phyloP scores from a whole-genome alignment of 2,329 filamentous ascomycete species.

The Aspergillus floridensis region DNA sequence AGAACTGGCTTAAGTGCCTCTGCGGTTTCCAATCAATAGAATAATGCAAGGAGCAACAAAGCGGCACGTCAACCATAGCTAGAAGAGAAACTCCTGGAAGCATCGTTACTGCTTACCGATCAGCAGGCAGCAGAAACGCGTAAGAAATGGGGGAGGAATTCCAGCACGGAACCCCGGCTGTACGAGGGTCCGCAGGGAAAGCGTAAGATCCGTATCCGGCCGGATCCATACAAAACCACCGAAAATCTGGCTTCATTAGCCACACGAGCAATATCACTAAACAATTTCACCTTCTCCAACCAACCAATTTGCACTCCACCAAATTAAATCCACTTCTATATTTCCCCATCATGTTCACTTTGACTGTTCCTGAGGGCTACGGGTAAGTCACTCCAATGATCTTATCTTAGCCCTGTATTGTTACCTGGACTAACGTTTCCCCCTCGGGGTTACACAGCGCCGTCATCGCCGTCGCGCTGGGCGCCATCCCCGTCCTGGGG shows the following conservation, averaged over 20 bases:
- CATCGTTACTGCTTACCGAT: neutral
- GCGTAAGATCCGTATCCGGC: neutral
- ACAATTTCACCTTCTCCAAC: neutral
- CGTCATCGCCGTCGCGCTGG: constrained; percentile 54
- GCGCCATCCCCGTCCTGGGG: constrained; percentile 53
- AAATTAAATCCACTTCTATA: neutral
- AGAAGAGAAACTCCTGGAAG: neutral
- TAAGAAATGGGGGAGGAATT: neutral
- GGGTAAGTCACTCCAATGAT: constrained; percentile 36
- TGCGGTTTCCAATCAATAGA: neutral
- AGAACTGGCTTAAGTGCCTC: neutral
- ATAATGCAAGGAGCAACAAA: neutral
- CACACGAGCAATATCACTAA: neutral
- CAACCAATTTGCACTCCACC: neutral
- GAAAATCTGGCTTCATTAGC: neutral
- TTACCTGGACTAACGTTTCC: constrained; percentile 1
- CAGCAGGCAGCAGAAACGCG: neutral
- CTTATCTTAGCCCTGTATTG: too few species aligned
- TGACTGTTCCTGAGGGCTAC: constrained; percentile 50
- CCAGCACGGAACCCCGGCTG: neutral
- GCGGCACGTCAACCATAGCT: neutral
- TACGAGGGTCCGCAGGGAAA: neutral
- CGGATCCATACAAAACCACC: neutral
- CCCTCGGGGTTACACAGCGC: constrained; percentile 41
- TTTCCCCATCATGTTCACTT: constrained; percentile 35